Evolutionary conservation across 768 basidiomycete genomes (phyloP), one percentile per base, ranked within the genome.

Genomic region (Phaeotremella skinneri): DNA sequence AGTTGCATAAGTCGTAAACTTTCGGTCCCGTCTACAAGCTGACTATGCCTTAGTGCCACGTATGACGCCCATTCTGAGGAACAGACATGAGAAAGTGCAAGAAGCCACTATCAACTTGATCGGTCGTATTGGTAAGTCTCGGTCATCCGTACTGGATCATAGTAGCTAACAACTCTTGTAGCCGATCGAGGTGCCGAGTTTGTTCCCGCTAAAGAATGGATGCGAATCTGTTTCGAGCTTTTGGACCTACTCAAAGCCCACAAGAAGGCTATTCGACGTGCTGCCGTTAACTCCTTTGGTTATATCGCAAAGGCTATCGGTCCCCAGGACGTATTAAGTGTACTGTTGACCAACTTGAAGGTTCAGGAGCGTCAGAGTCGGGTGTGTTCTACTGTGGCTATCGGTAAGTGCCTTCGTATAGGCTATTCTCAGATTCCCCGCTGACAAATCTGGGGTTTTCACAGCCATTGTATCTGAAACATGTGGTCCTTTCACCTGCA

Each of bases 81-180:
- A 99, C 78, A 84, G 96, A 76, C 96, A 99, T 74, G 96, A 99
- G 76, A 99, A 99, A 75, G 96, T 99, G 67, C 96, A 99, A 76
- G 96, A 99, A 77, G 91, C 96, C 0, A 97, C 93, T 1, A 99
- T 99, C 81, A 99, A 99, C 80, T 83, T 99, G 81, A 98, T 99
- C 66, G 96, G 96, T 66, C 94, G 94, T 79, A 98, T 99, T 67
- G 81, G 86, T 83, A 23, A 63, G 79, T 65, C 2, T 27, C 17
- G 37, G 25, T 43, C n/a, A 7, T 25, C 42, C 20, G 21, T 53
- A 29, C 6, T 34, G 32, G 31, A 25, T 7, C 11, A 20, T n/a
- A 14, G 49, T 52, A 29, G 45, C 55, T 32, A 23, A 50, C 37
- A 66, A 49, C 23, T 30, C 41, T 37, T 34, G 21, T 54, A 83